A percentile compares a stretch with the other conserved stretches of the same genome.
Evolutionary conservation across 2,329 filamentous ascomycete genomes (phyloP).

Genomic region (Arthrobotrys sphaeroides): DNA sequence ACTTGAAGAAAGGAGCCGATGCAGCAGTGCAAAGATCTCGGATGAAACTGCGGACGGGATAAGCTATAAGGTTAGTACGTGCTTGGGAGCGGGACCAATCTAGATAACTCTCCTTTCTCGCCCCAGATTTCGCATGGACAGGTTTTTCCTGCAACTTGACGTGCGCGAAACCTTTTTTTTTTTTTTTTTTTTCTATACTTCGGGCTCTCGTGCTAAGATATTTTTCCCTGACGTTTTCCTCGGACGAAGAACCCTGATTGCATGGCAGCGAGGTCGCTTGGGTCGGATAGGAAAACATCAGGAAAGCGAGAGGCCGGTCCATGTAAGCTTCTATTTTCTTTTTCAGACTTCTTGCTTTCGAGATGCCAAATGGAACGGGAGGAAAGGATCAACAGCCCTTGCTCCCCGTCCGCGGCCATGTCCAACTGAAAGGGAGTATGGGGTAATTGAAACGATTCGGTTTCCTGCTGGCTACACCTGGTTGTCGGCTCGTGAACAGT

Average conservation of each 20-base stretch:
- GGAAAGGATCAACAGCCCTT: slow-evolving; percentile 50
- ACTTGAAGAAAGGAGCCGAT: neutral
- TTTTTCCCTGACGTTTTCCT: slow-evolving; percentile 17
- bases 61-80: slow-evolving; percentile 21
- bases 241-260: slow-evolving; percentile 40
- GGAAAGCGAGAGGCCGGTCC: slow-evolving; percentile 47
- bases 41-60: slow-evolving; percentile 27
- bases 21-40: slow-evolving; percentile 19
- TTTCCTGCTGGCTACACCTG: slow-evolving; percentile 49
- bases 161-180: neutral
- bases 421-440: slow-evolving; percentile 38
- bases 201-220: slow-evolving; percentile 1
- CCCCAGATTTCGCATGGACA: neutral
- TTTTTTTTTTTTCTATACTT: slow-evolving; percentile 9
- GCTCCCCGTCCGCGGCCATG: slow-evolving; percentile 45
- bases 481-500: slow-evolving; percentile 46
- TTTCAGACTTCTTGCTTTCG: slow-evolving; percentile 36
- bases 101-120: slow-evolving; percentile 21
- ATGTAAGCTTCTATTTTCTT: slow-evolving; percentile 37
- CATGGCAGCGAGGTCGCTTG: slow-evolving; percentile 44
- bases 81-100: neutral
- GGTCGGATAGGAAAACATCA: slow-evolving; percentile 46
- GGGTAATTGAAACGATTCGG: slow-evolving; percentile 51
- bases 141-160: neutral
- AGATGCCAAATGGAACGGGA: slow-evolving; percentile 43